A percentile compares a stretch with the other conserved stretches of the same genome.
Evolutionary conservation across 1,284 basidiomycete genomes (phyloP).

Genomic region (Trichosporon coremiiforme): DNA sequence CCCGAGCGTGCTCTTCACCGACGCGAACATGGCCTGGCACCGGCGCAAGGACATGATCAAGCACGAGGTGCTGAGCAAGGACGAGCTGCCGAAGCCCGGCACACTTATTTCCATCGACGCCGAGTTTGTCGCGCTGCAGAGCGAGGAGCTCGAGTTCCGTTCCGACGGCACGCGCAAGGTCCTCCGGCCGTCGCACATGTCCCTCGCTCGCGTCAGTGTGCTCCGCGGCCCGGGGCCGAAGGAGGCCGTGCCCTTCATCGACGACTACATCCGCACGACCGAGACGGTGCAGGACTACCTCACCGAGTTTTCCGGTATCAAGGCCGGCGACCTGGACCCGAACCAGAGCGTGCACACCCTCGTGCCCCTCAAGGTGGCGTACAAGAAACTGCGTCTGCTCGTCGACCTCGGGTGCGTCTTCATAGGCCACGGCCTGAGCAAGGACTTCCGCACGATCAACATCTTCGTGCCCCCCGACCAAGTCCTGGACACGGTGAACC

Average conservation of each 20-base stretch:
- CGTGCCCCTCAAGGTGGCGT: conserved; percentile 92
- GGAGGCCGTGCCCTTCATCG: conserved; percentile 88
- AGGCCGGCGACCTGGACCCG: conserved; percentile 89
- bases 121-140: conserved; percentile 95
- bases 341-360: conserved; percentile 79
- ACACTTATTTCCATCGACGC: conserved; percentile 94
- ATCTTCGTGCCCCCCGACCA: conserved; percentile 93
- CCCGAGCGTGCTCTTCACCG: conserved; percentile 73
- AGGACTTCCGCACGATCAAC: conserved; percentile 98
- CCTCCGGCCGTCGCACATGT: conserved; percentile 84
- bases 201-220: conserved; percentile 92
- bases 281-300: conserved; percentile 94
- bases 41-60: conserved; percentile 73
- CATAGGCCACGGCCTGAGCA: conserved; percentile 97
- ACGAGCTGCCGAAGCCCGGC: conserved; percentile 83
- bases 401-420: conserved; percentile 96
- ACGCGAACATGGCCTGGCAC: conserved; percentile 84
- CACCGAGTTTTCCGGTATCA: conserved; percentile 94
- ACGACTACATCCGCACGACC: conserved; percentile 95
- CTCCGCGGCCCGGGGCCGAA: conserved; percentile 78
- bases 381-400: conserved; percentile 93
- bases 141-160: conserved; percentile 93
- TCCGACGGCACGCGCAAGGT: conserved; percentile 94
- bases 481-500: conserved; percentile 94
- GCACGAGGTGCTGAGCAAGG: conserved; percentile 69